Evolutionary conservation across 805 yeast species (phyloP), one percentile per base, ranked within the genome.

Genomic region (Komagataella populi): DNA sequence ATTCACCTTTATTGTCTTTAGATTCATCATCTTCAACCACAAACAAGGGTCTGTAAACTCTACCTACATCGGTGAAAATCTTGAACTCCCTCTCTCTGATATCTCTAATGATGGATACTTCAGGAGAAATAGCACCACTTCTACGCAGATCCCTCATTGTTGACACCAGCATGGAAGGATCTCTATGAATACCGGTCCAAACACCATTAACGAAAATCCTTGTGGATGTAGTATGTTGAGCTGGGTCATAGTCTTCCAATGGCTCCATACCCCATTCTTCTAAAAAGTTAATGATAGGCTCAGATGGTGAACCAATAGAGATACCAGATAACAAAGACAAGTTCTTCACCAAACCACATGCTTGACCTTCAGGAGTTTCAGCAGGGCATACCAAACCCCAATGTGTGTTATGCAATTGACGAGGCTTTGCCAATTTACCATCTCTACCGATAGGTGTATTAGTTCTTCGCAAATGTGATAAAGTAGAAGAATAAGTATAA

Each of bases 331-430:
- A 90, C 58, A 93, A 73, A 1, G 98, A 90, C 65, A 93, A 74
- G 69, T 93, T 93, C 74, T 93, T 93, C 51, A 93, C 99, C 68
- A 93, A 76, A 64, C 99, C 99, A 85, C 99, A 93, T 43, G 99
- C 99, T 73, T 93, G 99, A 64, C 99, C 99, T 74, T 93, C 99
- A 3, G 99, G 99, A 16, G 99, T 93, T 70, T 93, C 99, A 22
- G 99, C 99, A 50, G 99, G 99, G 72, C 99, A 93, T 47, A 93
- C 98, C 61, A 93, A 78, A 63, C 99, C 99, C 99, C 99, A 93
- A 71, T 93, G 99, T 30, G 99, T 93, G 68, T 93, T 93, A 73
- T 93, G 99, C 63, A 93, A 77, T 73, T 93, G 99, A 74, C 99
- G 90, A 48, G 99, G 99, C 63, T 93, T 89, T 48, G 99, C 99